A percentile compares a stretch with the other conserved stretches of the same genome.
phyloP scores from a whole-genome alignment of 371 early-diverging fungal genomes.

The Dinochytrium kinnereticum region DNA sequence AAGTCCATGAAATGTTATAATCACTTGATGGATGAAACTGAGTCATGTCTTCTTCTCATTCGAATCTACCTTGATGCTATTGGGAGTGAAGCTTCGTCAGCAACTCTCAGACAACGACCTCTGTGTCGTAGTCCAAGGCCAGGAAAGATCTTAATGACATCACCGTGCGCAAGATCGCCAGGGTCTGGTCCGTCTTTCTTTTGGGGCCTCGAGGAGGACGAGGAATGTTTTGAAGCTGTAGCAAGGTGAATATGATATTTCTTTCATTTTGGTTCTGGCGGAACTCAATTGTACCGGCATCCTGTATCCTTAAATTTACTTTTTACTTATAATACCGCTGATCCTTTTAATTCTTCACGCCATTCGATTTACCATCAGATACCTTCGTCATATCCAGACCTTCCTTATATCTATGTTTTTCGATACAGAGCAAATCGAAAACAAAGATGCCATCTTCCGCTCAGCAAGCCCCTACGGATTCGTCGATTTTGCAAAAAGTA shows the following conservation, averaged over 20 bases:
- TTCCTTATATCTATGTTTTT: conserved; percentile 26
- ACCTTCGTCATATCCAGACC: conserved; percentile 14
- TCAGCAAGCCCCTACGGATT: conserved; percentile 31
- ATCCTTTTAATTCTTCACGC: no score
- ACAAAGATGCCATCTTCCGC: conserved; percentile 11
- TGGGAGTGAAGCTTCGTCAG: not conserved
- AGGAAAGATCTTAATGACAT: no score
- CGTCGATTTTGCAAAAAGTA: conserved; percentile 29
- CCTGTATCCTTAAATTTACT: not conserved
- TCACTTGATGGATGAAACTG: conserved; percentile 28
- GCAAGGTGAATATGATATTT: not conserved
- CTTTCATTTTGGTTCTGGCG: not conserved
- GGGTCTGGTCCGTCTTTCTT: no score
- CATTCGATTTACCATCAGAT: conserved; percentile 15
- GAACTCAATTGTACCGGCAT: not conserved
- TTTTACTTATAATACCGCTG: no score
- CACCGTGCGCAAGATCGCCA: no score
- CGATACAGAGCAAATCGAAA: conserved; percentile 32
- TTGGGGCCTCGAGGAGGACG: not conserved
- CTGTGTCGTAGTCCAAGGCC: no score
- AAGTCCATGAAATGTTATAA: conserved; percentile 23
- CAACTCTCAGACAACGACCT: not conserved
- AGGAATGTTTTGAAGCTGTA: not conserved
- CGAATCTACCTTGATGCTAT: conserved; percentile 14
- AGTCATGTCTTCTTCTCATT: conserved; percentile 12